Percentiles rank a stretch among this genome's conserved stretches.
phyloP scores from a whole-genome alignment of 208 protist species.

The Tritrichomonas foetus region DNA sequence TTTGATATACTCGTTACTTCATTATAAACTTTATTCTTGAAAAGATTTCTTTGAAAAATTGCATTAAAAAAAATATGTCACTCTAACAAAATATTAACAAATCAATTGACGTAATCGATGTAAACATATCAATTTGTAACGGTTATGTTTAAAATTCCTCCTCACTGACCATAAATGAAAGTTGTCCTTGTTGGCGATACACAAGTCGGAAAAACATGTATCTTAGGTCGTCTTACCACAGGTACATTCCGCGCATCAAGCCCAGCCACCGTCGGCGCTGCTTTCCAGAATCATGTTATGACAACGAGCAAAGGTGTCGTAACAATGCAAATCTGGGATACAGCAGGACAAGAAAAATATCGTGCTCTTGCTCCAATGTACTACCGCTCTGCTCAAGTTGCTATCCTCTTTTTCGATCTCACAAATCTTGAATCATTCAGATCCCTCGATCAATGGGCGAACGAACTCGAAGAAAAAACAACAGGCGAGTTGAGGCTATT shows the following conservation, averaged over 20 bases:
- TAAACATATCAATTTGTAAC: too few relatives aligned
- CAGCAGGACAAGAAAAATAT: not conserved
- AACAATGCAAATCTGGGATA: not conserved
- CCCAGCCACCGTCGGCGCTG: not conserved
- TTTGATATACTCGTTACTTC: too few relatives aligned
- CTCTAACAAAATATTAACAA: too few relatives aligned
- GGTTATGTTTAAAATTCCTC: not conserved
- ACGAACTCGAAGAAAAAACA: not conserved
- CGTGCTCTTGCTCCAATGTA: not conserved
- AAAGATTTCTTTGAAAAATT: too few relatives aligned
- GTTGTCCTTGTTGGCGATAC: slow-evolving; percentile 19
- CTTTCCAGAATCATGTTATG: not conserved
- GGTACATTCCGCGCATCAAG: not conserved
- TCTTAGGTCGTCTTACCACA: not conserved
- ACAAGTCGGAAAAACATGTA: slow-evolving; percentile 17
- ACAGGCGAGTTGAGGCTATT: not conserved
- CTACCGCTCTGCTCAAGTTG: not conserved
- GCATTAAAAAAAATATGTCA: too few relatives aligned
- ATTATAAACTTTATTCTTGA: too few relatives aligned
- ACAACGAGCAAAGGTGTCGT: not conserved
- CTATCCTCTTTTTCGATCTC: not conserved
- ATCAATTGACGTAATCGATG: too few relatives aligned
- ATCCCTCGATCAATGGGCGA: not conserved
- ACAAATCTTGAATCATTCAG: not conserved
- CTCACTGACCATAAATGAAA: not conserved